Percentiles rank a stretch among this genome's conserved stretches.
Conservation (phyloP, 306 rosid genomes). For the Fragaria ananassa region DNA sequence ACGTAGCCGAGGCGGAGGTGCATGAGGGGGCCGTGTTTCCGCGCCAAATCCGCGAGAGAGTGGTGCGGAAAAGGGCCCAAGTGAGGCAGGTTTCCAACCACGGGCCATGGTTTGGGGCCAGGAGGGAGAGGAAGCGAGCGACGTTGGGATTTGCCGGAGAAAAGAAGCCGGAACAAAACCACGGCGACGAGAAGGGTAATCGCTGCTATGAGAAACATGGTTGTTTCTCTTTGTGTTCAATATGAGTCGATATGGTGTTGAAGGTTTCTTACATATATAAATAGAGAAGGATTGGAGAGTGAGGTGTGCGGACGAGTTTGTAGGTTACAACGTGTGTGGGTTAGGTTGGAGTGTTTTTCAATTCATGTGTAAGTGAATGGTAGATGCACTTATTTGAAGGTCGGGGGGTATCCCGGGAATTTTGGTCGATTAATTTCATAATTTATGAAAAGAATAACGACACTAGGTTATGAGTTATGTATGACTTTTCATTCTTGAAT, state of each 20-base stretch:
- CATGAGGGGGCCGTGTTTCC: constrained; percentile 62
- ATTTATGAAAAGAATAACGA: neutral
- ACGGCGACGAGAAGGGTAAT: constrained; percentile 21
- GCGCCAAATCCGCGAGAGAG: constrained; percentile 55
- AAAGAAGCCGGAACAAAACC: constrained; percentile 26
- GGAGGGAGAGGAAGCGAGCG: constrained; percentile 51
- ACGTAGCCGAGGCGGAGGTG: constrained; percentile 64
- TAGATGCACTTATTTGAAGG: neutral
- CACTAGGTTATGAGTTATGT: neutral
- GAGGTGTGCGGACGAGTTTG: neutral
- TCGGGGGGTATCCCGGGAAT: neutral
- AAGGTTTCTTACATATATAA: neutral
- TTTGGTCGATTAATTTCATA: too few species aligned
- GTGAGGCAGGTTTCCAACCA: constrained; percentile 76
- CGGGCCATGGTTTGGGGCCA: constrained; percentile 82
- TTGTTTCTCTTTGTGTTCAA: neutral
- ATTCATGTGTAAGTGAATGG: neutral
- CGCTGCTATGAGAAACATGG: constrained; percentile 12
- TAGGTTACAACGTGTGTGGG: constrained; percentile 1
- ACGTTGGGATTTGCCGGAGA: neutral
- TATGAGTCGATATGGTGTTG: neutral
- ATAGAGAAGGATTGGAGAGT: neutral
- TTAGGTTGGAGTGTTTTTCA: neutral
- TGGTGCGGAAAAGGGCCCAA: constrained; percentile 73
- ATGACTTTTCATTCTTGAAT: neutral